phyloP scores from a whole-genome alignment of 768 basidiomycete genomes.

The Tulasnella sp. region DNA sequence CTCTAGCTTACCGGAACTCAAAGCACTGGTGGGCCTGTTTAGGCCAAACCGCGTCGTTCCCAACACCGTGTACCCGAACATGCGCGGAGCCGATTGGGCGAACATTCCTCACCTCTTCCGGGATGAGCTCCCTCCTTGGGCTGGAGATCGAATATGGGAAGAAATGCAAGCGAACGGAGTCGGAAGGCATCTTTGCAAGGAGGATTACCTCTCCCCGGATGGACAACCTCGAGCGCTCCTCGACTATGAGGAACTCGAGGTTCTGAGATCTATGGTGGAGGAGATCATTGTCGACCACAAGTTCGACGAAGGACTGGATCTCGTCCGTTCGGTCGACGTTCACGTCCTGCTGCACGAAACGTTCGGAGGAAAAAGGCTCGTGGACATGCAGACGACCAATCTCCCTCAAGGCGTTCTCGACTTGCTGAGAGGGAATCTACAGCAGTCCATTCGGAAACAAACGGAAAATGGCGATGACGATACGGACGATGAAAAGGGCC shows the following conservation, averaged over 20 bases:
- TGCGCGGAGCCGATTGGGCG: constrained; percentile 68
- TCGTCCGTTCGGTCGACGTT: constrained; percentile 6
- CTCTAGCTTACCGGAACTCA: constrained; percentile 84
- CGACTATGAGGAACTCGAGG: background rate
- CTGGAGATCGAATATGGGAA: constrained; percentile 39
- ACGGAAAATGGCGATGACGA: background rate
- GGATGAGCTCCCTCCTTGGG: constrained; percentile 53
- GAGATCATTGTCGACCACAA: constrained; percentile 6
- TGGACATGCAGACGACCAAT: background rate
- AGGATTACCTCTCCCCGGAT: background rate
- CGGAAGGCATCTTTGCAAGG: background rate
- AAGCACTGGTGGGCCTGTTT: constrained; percentile 79
- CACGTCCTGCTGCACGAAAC: constrained; percentile 9
- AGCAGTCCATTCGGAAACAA: background rate
- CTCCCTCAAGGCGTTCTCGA: background rate
- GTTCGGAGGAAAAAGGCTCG: background rate
- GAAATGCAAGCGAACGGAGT: constrained; percentile 38
- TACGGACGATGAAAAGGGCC: constrained; percentile 9
- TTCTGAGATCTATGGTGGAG: background rate
- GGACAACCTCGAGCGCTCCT: background rate
- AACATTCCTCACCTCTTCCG: constrained; percentile 71
- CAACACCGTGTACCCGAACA: constrained; percentile 62
- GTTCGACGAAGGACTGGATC: constrained; percentile 2
- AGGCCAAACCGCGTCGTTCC: constrained; percentile 76
- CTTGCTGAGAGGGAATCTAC: background rate